These are phyloP conservation scores for Suillus bovinus DNA, from an alignment of 768 basidiomycete genomes.

Conservation along the genomic window DNA sequence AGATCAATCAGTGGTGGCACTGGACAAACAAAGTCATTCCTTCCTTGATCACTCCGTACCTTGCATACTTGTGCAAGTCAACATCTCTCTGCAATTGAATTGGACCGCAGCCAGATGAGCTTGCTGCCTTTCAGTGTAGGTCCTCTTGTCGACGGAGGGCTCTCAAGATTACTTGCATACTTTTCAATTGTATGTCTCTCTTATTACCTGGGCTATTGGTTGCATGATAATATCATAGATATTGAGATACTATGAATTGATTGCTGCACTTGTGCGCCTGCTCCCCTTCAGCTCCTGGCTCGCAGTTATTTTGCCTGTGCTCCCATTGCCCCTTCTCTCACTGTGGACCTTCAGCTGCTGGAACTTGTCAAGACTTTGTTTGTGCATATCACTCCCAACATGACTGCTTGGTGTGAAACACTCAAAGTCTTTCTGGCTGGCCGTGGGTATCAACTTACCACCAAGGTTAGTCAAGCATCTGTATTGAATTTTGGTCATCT, in stretches of 20 bases:
- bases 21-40: no score
- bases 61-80: conserved; percentile 1
- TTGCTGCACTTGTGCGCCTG: no score
- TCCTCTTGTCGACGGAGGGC: not conserved
- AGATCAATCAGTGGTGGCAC: not conserved
- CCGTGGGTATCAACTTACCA: no score
- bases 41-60: no score
- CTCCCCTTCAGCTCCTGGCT: no score
- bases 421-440: conserved; percentile 27
- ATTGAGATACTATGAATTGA: no score
- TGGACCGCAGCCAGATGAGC: not conserved
- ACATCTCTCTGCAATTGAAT: not conserved
- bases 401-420: conserved; percentile 28
- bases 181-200: no score
- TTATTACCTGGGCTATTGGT: no score
- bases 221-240: no score
- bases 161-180: not conserved
- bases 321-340: no score
- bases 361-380: conserved; percentile 30
- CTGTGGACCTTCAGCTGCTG: no score
- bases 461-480: not conserved
- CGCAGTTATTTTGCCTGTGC: no score
- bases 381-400: conserved; percentile 28
- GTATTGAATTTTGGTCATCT: not conserved
- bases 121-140: not conserved